phyloP scores from a whole-genome alignment of 805 yeast species.

The Wickerhamomyces ciferrii region DNA sequence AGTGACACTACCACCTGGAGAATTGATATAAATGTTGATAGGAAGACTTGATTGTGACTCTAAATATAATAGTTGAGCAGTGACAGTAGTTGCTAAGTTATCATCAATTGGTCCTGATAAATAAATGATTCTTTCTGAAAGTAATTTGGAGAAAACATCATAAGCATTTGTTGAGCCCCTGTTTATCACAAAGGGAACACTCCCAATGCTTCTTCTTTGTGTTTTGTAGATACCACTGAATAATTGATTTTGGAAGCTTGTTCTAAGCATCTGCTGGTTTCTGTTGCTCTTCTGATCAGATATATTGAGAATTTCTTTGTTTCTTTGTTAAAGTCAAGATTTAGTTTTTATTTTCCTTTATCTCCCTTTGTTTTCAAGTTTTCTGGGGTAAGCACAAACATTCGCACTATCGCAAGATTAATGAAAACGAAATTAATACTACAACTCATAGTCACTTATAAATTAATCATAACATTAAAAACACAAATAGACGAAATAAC shows the following conservation, averaged over 20 bases:
- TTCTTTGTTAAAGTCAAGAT: too few relatives aligned
- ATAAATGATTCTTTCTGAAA: conserved; percentile 23
- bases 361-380: too few relatives aligned
- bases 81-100: conserved; percentile 16
- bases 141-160: conserved; percentile 15
- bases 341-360: too few relatives aligned
- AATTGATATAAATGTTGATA: conserved; percentile 23
- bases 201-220: background rate
- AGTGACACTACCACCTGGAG: conserved; percentile 29
- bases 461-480: background rate
- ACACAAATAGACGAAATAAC: background rate
- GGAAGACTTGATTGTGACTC: conserved; percentile 19
- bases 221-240: background rate
- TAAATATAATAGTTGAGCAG: conserved; percentile 21
- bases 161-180: background rate
- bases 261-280: background rate
- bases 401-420: too few relatives aligned
- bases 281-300: too few relatives aligned
- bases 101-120: conserved; percentile 22
- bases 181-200: background rate
- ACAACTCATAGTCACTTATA: too few relatives aligned
- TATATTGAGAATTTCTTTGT: too few relatives aligned
- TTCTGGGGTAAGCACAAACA: too few relatives aligned
- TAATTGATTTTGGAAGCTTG: background rate
- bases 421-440: too few relatives aligned